phyloP scores from a whole-genome alignment of 495 filamentous ascomycete species.

The Tricharina praecox region DNA sequence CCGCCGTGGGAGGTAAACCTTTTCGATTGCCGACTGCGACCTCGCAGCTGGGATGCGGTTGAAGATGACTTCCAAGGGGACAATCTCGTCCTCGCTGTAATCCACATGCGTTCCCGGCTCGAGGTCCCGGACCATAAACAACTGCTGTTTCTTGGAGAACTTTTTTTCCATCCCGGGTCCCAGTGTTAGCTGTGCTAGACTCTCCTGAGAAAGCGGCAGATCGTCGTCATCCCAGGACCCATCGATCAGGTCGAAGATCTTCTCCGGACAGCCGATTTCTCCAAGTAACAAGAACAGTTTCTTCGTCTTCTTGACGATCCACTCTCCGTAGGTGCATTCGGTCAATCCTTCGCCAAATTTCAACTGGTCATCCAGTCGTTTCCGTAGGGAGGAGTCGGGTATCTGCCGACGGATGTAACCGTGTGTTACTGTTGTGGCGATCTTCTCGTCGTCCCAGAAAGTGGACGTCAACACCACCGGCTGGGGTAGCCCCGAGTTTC shows the following conservation, averaged over 20 bases:
- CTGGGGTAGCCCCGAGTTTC: constrained; percentile 9
- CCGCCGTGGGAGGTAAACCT: constrained; percentile 45
- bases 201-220: constrained; percentile 58
- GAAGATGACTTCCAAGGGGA: constrained; percentile 45
- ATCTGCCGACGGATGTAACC: constrained; percentile 17
- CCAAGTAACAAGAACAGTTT: constrained; percentile 68
- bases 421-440: constrained; percentile 16
- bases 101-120: constrained; percentile 50
- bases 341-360: constrained; percentile 79
- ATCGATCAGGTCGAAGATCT: constrained; percentile 74
- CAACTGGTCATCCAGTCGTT: constrained; percentile 49
- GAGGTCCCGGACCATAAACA: constrained; percentile 57
- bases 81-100: constrained; percentile 61
- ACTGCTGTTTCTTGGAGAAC: constrained; percentile 71
- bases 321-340: constrained; percentile 80
- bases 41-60: neutral
- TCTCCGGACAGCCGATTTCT: constrained; percentile 62
- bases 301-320: constrained; percentile 65
- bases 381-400: constrained; percentile 15
- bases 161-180: constrained; percentile 42
- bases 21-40: constrained; percentile 36
- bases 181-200: constrained; percentile 41
- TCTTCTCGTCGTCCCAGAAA: constrained; percentile 24
- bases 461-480: constrained; percentile 12
- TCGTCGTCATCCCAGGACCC: constrained; percentile 80